Percentiles rank a stretch among this genome's conserved stretches.
These are phyloP conservation scores for Ramicandelaber brevisporus DNA, from an alignment of 192 early-diverging fungal species.

Conservation along the genomic window DNA sequence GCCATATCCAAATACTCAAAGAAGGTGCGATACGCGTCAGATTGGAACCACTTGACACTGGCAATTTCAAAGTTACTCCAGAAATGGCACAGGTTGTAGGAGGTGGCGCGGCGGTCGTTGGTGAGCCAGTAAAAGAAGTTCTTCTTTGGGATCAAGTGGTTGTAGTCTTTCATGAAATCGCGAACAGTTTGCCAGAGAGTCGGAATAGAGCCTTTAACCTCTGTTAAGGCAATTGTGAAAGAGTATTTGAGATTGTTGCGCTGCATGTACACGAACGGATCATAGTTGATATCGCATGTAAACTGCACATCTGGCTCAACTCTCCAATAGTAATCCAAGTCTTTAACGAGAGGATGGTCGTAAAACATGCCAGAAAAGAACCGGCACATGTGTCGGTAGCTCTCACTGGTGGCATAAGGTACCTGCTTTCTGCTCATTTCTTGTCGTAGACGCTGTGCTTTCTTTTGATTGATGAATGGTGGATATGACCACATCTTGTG, in stretches of 20 bases:
- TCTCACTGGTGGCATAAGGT: slow-evolving; percentile 42
- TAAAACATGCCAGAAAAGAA: slow-evolving; percentile 25
- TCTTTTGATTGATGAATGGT: slow-evolving; percentile 11
- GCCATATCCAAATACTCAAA: slow-evolving; percentile 37
- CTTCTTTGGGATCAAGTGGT: no score
- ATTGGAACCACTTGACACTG: slow-evolving; percentile 27
- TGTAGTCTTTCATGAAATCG: slow-evolving; percentile 11
- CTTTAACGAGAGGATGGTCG: slow-evolving; percentile 35
- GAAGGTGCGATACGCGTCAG: slow-evolving; percentile 23
- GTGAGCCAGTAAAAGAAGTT: no score
- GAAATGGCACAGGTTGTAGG: slow-evolving; percentile 48
- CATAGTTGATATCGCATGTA: slow-evolving; percentile 56
- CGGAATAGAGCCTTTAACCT: slow-evolving; percentile 20
- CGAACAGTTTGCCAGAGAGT: slow-evolving; percentile 21
- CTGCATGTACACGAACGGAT: slow-evolving; percentile 60
- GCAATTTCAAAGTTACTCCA: slow-evolving; percentile 71
- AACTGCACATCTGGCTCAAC: slow-evolving; percentile 66
- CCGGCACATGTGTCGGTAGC: slow-evolving; percentile 78
- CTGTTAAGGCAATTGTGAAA: slow-evolving; percentile 24
- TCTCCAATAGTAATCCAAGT: slow-evolving; percentile 72
- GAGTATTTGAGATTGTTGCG: slow-evolving; percentile 46
- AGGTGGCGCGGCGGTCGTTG: slow-evolving; percentile 4
- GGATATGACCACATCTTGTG: slow-evolving; percentile 22
- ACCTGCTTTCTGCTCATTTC: slow-evolving; percentile 31
- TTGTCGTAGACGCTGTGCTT: slow-evolving; percentile 11